Evolutionary conservation across 208 protist genomes (phyloP).

Genomic region (Acanthamoeba rhysodes): DNA sequence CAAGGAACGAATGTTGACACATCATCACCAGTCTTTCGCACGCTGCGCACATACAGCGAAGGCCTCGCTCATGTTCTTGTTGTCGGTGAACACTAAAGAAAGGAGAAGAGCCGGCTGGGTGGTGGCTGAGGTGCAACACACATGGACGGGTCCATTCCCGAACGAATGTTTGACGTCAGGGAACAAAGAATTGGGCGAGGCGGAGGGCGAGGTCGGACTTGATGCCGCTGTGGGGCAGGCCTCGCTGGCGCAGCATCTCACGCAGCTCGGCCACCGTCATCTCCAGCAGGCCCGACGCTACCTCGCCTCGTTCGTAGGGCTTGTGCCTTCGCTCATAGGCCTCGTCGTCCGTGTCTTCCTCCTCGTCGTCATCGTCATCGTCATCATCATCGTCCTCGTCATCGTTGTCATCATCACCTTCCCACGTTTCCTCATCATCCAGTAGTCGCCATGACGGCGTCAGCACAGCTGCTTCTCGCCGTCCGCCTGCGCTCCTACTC

Average conservation of each 20-base stretch:
- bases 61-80: too few relatives aligned
- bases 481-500: too few relatives aligned
- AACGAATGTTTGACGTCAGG: neutral
- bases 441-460: neutral
- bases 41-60: too few relatives aligned
- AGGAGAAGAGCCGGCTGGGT: too few relatives aligned
- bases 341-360: slow-evolving; percentile 5
- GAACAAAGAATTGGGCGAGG: neutral
- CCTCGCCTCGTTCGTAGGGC: neutral
- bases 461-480: neutral
- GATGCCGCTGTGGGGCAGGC: neutral
- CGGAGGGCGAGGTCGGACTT: neutral
- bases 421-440: neutral
- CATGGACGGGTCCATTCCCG: neutral
- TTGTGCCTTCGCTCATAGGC: neutral
- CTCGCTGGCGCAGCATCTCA: neutral
- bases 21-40: too few relatives aligned
- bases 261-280: neutral
- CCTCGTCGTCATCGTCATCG: neutral
- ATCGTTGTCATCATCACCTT: neutral
- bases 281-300: neutral
- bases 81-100: too few relatives aligned
- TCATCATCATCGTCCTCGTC: neutral
- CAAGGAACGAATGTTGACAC: too few relatives aligned
- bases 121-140: too few relatives aligned